These are phyloP conservation scores for Salisapilia sapeloensis DNA, from an alignment of 352 stramenopile genomes.

Conservation along the genomic window DNA sequence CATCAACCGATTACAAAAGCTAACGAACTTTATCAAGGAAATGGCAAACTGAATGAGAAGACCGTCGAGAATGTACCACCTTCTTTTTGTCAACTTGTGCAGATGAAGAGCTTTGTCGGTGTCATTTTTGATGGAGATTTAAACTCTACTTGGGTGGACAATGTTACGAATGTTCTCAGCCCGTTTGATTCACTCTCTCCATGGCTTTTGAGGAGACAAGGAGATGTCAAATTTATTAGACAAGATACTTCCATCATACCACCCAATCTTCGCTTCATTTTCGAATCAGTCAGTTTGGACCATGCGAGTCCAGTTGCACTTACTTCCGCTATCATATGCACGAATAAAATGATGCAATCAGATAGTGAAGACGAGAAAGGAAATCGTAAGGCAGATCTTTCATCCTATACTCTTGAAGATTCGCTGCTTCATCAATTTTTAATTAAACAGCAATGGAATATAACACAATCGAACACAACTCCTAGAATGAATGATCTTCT, in stretches of 20 bases:
- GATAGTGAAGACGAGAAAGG: conserved; percentile 1
- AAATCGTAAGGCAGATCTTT: neutral
- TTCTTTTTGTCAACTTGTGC: conserved; percentile 1
- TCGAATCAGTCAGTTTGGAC: conserved; percentile 23
- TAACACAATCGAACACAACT: conserved; percentile 8
- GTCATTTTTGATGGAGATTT: conserved; percentile 23
- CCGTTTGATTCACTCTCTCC: neutral
- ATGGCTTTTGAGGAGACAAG: conserved; percentile 3
- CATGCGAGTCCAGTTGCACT: conserved; percentile 14
- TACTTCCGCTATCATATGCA: conserved; percentile 8
- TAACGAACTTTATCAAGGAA: conserved; percentile 12
- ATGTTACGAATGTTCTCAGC: conserved; percentile 10
- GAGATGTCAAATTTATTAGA: conserved; percentile 3
- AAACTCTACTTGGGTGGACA: conserved; percentile 20
- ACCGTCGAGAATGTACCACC: neutral
- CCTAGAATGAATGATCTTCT: no score
- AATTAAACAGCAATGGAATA: conserved; percentile 4
- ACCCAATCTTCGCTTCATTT: conserved; percentile 40
- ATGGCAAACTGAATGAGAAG: neutral
- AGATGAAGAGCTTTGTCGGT: conserved; percentile 13
- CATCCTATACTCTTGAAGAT: conserved; percentile 10
- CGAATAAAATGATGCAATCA: conserved; percentile 1
- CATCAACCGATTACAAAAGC: conserved; percentile 11
- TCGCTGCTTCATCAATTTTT: conserved; percentile 8
- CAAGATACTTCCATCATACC: conserved; percentile 31